Evolutionary conservation across 306 rosid genomes (phyloP), one percentile per base, ranked within the genome.

Genomic region (Cicer pinnatifidum): DNA sequence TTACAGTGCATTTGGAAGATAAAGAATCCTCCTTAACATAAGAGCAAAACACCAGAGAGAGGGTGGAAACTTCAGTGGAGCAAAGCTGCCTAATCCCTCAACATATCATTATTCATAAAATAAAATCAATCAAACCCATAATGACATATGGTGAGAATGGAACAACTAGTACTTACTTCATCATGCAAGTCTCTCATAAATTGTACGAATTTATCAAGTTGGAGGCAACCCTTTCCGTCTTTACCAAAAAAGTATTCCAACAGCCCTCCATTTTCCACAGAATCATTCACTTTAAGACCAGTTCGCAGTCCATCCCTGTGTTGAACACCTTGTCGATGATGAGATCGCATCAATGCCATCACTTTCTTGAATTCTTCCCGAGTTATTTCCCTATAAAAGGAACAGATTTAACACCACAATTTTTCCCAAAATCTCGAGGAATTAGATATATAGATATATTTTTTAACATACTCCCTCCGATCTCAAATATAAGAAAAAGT

Each of bases 331-430:
- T 89, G 94, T 53, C 98, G 82, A 75, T 88, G 86, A 68, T 83
- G 88, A 72, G 92, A 79, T 73, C 96, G 97, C 98, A 93, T 91
- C 82, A 89, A 85, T 78, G 86, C 86, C 97, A 93, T 91, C 69
- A 91, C 97, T 88, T 91, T 86, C 86, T 93, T 91, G 89, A 93
- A 93, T 84, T 93, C 98, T 73, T 88, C 89, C 84, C 84, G 88
- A 57, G 72, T 90, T 76, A 93, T 91, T 85, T 84, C 86, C 69
- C 98, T 93, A 46, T 9, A 56, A 19, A 58, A 46, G 13, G 1
- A 17, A 64, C 51, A 64, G 8, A 15, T 17, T 17, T 41, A 37
- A 20, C 16, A 11, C 13, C 39, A 17, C 17, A 6, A 1, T 15
- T 17, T 65, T 43, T 41, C 8, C 6, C 39, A 17, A 65, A 65